Evolutionary conservation across 2,329 filamentous ascomycete genomes (phyloP).

Genomic region (Grosmannia serpens): DNA sequence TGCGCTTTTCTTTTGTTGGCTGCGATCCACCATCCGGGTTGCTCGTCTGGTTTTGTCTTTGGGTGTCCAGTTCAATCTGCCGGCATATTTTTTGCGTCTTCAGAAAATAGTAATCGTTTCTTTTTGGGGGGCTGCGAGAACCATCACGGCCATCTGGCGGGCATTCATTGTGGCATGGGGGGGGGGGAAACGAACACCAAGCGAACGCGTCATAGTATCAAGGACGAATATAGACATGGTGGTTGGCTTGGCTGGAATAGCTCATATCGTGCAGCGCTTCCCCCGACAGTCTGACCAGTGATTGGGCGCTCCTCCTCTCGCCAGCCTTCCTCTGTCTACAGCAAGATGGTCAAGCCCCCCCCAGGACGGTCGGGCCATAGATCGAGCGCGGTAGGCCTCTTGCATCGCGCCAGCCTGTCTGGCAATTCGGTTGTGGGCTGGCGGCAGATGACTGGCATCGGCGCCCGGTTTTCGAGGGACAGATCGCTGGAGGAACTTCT

Average conservation of each 20-base stretch:
- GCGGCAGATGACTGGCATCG: neutral
- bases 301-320: no score
- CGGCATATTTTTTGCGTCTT: neutral
- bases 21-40: neutral
- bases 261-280: no score
- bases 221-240: neutral
- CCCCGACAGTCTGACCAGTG: no score
- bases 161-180: neutral
- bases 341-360: neutral
- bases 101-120: neutral
- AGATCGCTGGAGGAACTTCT: neutral
- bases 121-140: neutral
- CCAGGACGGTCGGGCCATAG: slow-evolving; percentile 1
- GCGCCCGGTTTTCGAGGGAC: neutral
- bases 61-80: neutral
- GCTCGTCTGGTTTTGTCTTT: neutral
- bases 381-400: neutral
- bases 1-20: neutral
- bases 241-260: no score
- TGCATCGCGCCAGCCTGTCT: neutral
- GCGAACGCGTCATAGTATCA: neutral
- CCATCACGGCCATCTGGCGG: neutral
- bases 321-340: no score
- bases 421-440: no score
- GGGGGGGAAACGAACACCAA: no score